These are phyloP conservation scores for Castanea crenata DNA, from an alignment of 306 rosid genomes.

Conservation along the genomic window DNA sequence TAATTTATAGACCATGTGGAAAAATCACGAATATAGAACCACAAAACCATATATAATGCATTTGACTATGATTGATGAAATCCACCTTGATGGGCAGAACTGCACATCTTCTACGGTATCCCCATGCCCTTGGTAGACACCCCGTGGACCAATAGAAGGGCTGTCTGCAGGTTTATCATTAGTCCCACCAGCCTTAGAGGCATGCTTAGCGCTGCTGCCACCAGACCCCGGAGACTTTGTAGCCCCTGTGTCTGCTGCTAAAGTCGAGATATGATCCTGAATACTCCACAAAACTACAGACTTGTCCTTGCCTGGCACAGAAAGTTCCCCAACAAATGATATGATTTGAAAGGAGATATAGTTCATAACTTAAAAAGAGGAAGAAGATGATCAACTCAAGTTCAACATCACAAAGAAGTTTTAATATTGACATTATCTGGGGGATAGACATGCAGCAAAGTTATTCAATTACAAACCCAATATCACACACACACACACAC, in stretches of 20 bases:
- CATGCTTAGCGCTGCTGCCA: conserved; percentile 63
- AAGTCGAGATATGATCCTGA: conserved; percentile 80
- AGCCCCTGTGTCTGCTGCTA: conserved; percentile 36
- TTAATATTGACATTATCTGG: background rate
- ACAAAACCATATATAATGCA: conserved; percentile 1
- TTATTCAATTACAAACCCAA: background rate
- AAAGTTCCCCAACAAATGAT: background rate
- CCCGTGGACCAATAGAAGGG: conserved; percentile 93
- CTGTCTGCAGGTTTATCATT: conserved; percentile 67
- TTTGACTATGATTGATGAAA: background rate
- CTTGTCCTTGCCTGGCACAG: conserved; percentile 81
- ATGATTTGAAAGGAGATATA: background rate
- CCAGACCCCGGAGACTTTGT: conserved; percentile 51
- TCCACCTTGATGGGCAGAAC: conserved; percentile 90
- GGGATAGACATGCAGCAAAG: background rate
- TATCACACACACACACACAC: background rate
- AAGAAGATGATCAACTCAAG: background rate
- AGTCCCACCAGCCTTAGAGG: conserved; percentile 68
- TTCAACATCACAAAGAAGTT: background rate
- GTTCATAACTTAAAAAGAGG: background rate
- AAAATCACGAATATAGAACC: background rate
- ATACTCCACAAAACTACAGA: conserved; percentile 98
- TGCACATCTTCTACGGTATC: conserved; percentile 98
- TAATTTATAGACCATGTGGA: background rate
- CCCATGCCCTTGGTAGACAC: conserved; percentile 83